A percentile compares a stretch with the other conserved stretches of the same genome.
These are phyloP conservation scores for Mrakia gelida DNA, from an alignment of 768 basidiomycete genomes.

Conservation along the genomic window DNA sequence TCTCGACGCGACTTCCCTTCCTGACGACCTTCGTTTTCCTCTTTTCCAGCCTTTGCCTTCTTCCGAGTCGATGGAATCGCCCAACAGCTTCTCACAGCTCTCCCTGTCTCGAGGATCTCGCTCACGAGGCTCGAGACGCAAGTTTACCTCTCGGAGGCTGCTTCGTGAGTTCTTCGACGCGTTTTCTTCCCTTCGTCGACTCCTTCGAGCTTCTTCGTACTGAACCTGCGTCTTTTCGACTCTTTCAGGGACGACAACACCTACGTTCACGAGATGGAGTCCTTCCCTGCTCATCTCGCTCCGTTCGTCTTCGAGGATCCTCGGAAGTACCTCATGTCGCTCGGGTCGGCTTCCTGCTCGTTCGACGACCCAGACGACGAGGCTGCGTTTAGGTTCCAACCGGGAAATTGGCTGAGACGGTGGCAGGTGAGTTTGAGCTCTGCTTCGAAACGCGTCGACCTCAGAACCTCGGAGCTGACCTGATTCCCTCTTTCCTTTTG, in stretches of 20 bases:
- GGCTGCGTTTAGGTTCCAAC: conserved; percentile 44
- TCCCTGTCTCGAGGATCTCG: conserved; percentile 45
- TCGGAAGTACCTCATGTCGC: conserved; percentile 19
- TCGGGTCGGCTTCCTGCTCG: not conserved
- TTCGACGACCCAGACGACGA: conserved; percentile 36
- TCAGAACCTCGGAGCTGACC: not conserved
- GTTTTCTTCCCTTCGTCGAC: not conserved
- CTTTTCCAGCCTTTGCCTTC: conserved; percentile 47
- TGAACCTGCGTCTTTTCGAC: not conserved
- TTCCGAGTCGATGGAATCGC: conserved; percentile 49
- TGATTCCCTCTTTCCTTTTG: not conserved
- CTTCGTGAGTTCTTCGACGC: conserved; percentile 7
- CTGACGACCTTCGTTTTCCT: not conserved
- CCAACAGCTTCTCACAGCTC: conserved; percentile 46
- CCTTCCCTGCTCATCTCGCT: conserved; percentile 19
- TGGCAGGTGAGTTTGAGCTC: conserved; percentile 41
- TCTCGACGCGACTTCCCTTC: not conserved
- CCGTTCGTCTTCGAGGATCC: conserved; percentile 23
- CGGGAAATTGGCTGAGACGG: conserved; percentile 47
- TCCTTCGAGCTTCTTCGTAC: not conserved
- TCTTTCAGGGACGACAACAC: conserved; percentile 6
- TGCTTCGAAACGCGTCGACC: not conserved
- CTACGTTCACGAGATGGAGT: conserved; percentile 22
- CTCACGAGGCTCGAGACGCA: conserved; percentile 39
- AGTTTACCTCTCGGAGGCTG: conserved; percentile 11